Conservation (phyloP, 495 filamentous ascomycete species). For the Penicillium paradoxum region DNA sequence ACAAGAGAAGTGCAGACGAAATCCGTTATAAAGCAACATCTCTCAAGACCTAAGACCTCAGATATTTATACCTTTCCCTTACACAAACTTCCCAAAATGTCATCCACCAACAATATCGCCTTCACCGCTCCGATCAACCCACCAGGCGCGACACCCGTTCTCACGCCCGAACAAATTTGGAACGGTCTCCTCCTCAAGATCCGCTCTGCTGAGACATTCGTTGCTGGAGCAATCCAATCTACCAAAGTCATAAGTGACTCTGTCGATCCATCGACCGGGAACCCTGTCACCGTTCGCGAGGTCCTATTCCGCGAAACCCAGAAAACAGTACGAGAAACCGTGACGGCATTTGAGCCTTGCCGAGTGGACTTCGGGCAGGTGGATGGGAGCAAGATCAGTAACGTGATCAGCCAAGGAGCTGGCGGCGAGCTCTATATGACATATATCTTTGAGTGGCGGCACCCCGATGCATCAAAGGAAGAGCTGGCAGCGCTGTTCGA, state of each 20-base stretch:
- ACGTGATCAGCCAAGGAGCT: constrained; percentile 46
- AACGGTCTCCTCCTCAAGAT: constrained; percentile 46
- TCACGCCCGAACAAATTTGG: constrained; percentile 48
- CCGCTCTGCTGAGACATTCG: constrained; percentile 47
- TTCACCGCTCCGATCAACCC: constrained; percentile 53
- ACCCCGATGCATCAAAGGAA: constrained; percentile 32
- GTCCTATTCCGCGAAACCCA: constrained; percentile 21
- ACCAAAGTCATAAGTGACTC: constrained; percentile 38
- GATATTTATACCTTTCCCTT: background rate
- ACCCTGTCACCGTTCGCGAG: constrained; percentile 23
- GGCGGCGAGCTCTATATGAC: constrained; percentile 46
- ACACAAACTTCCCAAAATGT: constrained; percentile 9
- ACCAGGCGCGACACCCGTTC: constrained; percentile 29
- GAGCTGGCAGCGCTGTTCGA: constrained; percentile 23
- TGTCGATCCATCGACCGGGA: constrained; percentile 25
- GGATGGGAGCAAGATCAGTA: constrained; percentile 36
- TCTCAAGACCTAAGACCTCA: background rate
- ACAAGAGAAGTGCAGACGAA: background rate
- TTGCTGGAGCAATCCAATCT: constrained; percentile 40
- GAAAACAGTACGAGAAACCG: constrained; percentile 21
- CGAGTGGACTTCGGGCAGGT: constrained; percentile 35
- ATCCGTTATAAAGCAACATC: background rate
- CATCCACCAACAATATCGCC: constrained; percentile 39
- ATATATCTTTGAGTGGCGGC: constrained; percentile 50
- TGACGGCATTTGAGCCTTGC: constrained; percentile 19